Evolutionary conservation across 2,329 filamentous ascomycete species (phyloP).

Genomic region (Cryphonectria japonica): DNA sequence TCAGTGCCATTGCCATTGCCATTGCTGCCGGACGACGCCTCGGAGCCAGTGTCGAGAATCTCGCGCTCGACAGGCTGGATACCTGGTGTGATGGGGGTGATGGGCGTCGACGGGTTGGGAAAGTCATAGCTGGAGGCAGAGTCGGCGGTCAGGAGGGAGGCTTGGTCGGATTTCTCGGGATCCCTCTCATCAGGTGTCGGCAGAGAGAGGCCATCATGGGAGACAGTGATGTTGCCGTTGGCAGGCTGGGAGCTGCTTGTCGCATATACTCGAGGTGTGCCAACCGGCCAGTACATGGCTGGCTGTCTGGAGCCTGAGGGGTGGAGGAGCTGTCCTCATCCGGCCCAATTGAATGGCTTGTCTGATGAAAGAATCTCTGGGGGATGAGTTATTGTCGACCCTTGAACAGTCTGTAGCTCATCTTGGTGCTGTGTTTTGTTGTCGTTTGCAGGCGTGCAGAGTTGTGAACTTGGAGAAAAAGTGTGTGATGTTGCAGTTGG

Average conservation of each 20-base stretch:
- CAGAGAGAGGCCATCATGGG: constrained; percentile 61
- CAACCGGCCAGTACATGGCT: constrained; percentile 90
- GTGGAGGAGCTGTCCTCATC: constrained; percentile 40
- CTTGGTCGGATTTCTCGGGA: constrained; percentile 33
- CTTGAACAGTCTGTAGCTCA: constrained; percentile 24
- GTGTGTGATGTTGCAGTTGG: constrained; percentile 1
- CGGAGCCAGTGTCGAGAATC: constrained; percentile 40
- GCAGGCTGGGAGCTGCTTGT: constrained; percentile 68
- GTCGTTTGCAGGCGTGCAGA: constrained; percentile 11
- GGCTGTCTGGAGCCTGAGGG: constrained; percentile 36
- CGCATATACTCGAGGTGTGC: constrained; percentile 81
- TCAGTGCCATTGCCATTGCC: constrained; percentile 32
- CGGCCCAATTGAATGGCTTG: constrained; percentile 29
- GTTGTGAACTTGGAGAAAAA: not conserved
- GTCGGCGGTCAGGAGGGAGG: constrained; percentile 32
- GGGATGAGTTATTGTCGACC: constrained; percentile 5
- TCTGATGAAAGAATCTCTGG: constrained; percentile 4
- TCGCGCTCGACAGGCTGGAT: constrained; percentile 64
- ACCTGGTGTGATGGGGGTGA: constrained; percentile 59
- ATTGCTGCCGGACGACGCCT: constrained; percentile 33
- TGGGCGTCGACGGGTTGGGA: constrained; percentile 43
- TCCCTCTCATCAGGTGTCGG: constrained; percentile 39
- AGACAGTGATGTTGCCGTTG: constrained; percentile 54
- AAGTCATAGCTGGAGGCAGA: constrained; percentile 39
- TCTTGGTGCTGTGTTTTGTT: constrained; percentile 10